These are phyloP conservation scores for Colletotrichum magnum DNA, from an alignment of 2,329 filamentous ascomycete species.

Conservation along the genomic window DNA sequence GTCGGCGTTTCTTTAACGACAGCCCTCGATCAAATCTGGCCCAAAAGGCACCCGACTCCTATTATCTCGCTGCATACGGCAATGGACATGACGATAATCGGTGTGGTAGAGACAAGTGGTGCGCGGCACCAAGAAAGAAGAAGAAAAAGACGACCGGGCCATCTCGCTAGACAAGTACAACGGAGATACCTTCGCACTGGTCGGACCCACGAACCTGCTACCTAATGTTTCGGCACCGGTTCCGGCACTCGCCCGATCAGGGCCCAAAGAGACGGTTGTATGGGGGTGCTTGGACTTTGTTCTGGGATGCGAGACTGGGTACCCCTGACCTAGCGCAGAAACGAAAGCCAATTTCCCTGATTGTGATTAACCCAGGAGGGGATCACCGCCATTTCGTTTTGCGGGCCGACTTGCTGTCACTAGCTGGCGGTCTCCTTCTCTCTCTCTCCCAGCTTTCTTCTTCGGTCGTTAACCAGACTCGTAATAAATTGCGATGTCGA, in stretches of 20 bases:
- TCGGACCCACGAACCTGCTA: constrained; percentile 29
- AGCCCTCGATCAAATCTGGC: background rate
- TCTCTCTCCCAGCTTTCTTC: constrained; percentile 30
- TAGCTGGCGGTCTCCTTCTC: constrained; percentile 2
- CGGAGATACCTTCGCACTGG: constrained; percentile 26
- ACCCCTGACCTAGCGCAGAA: constrained; percentile 37
- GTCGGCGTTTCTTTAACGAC: background rate
- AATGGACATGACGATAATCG: constrained; percentile 22
- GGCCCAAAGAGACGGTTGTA: constrained; percentile 41
- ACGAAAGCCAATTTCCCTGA: constrained; percentile 42
- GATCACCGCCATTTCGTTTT: constrained; percentile 42
- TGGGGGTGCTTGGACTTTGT: constrained; percentile 38
- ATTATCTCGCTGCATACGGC: background rate
- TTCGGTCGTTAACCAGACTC: constrained; percentile 25
- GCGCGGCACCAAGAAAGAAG: background rate
- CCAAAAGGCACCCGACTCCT: background rate
- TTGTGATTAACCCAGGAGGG: constrained; percentile 35
- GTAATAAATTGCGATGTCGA: constrained; percentile 29
- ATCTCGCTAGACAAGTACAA: constrained; percentile 3
- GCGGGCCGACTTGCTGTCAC: constrained; percentile 28
- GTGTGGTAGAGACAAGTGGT: background rate
- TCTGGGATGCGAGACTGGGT: constrained; percentile 30
- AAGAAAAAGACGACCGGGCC: background rate
- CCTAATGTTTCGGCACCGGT: constrained; percentile 40
- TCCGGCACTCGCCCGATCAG: constrained; percentile 42